Evolutionary conservation across 495 filamentous ascomycete species (phyloP).

Genomic region (Neurospora terricola): DNA sequence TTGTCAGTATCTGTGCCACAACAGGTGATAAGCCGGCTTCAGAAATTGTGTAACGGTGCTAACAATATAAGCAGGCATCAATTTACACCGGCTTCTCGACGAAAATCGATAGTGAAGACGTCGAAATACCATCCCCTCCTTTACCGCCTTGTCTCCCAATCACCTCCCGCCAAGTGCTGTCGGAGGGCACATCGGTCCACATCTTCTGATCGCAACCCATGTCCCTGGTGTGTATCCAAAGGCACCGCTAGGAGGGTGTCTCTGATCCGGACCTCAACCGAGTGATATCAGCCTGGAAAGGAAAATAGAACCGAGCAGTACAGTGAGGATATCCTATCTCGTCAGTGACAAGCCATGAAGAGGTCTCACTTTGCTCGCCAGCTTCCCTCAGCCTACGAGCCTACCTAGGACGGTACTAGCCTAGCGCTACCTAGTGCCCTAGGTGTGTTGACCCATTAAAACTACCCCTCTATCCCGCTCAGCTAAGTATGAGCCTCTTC

Average conservation of each 20-base stretch:
- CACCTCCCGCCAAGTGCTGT: conserved; percentile 4
- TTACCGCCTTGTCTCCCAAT: conserved; percentile 4
- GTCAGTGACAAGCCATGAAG: background rate
- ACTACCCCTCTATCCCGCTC: background rate
- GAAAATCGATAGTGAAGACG: background rate
- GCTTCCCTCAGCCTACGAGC: background rate
- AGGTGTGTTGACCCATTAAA: background rate
- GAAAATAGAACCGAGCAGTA: background rate
- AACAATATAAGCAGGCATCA: background rate
- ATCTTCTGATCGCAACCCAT: conserved; percentile 5
- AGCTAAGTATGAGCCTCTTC: background rate
- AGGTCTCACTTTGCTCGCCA: background rate
- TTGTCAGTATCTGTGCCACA: background rate
- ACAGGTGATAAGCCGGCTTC: background rate
- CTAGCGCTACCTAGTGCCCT: background rate
- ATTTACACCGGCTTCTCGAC: background rate
- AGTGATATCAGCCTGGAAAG: background rate
- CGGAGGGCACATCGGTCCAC: background rate
- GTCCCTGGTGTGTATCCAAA: conserved; percentile 2
- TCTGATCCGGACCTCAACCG: conserved; percentile 20
- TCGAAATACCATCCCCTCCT: background rate
- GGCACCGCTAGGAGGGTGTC: conserved; percentile 16
- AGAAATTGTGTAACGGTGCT: background rate
- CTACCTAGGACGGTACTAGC: background rate
- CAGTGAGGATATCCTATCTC: background rate